Base-by-base conservation (phyloP, 108 stramenopile species). In the Nitzschia palea region DNA sequence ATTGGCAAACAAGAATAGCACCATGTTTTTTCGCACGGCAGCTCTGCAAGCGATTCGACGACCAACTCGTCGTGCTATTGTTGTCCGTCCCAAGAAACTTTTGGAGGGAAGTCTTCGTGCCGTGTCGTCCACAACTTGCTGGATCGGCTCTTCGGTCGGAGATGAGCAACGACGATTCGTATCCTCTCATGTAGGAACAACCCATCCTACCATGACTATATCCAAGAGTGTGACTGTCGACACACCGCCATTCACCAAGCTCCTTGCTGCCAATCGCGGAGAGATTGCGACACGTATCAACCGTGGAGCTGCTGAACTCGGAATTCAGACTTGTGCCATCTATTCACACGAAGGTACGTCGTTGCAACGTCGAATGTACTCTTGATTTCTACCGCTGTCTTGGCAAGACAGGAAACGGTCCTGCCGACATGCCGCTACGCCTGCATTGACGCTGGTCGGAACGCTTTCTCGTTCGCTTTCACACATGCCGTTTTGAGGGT, bases 251-350 rank as follows among this genome's bases (percentile, higher is more conserved):
- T 96, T 96, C 73, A 74, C 77, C 27, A 95, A 93, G 60, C 31
- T 96, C 26, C 65, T 98, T 77, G 95, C 94, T 0, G 97, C 84
- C 31, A 91, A 86, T 63, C 86, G 90, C n/a, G 86, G 87, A 37
- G 86, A 88, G 65, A 87, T 89, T 67, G 85, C 86, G 9, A 86
- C 85, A 2, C 77, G 91, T n/a, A 89, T 89, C 34, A 67, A 63
- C 15, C 74, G 91, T 30, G 96, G 93, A 1, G 87, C 83, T 10
- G 65, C 90, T 23, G 96, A 97, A 67, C 62, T 92, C 26, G 85
- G 86, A 10, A 81, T 83, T 53, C 33, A 63, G 15, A 91, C 95
- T 5, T 93, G 90, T 1, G 97, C 90, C 22, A 87, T 98, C 53
- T 96, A 94, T 62, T 76, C 80, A n/a, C 63, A 83, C 18, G 95